phyloP scores from a whole-genome alignment of 176 grass and related monocot species.

The Paspalum notatum region DNA sequence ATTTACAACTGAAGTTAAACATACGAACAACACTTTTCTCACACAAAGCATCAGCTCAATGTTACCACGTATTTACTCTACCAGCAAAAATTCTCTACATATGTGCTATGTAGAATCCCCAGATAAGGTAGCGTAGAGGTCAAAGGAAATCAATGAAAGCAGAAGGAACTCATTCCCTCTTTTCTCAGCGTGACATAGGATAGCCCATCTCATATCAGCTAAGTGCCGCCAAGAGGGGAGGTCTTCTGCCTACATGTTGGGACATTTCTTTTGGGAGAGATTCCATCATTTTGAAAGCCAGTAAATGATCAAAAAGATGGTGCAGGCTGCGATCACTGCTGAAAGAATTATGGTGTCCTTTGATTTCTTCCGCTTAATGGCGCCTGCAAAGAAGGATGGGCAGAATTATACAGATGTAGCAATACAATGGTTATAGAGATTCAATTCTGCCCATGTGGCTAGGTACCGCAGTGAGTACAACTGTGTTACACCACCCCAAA shows the following conservation, averaged over 20 bases:
- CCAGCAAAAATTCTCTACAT: conserved; percentile 31
- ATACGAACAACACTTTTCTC: not conserved
- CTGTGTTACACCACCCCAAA: not conserved
- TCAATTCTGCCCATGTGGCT: not conserved
- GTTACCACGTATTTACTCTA: conserved; percentile 45
- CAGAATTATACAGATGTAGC: not conserved
- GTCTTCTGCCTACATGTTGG: not conserved
- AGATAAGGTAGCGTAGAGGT: conserved; percentile 22
- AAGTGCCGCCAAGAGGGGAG: not conserved
- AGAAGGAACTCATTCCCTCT: conserved; percentile 21
- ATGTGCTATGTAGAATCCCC: conserved; percentile 14
- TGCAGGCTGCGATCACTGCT: conserved; percentile 89
- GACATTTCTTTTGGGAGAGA: not conserved
- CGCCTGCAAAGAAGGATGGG: conserved; percentile 52
- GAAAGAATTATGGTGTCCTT: conserved; percentile 95
- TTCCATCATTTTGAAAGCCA: conserved; percentile 89
- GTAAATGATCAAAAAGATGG: conserved; percentile 88
- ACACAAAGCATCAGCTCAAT: conserved; percentile 6
- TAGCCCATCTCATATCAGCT: not conserved
- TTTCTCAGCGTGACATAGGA: not conserved
- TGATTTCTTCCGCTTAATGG: conserved; percentile 95
- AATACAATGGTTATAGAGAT: not conserved
- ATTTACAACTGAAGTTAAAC: not conserved
- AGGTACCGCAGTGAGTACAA: not conserved
- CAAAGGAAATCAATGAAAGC: conserved; percentile 19